Evolutionary conservation across 2,329 filamentous ascomycete genomes (phyloP).

Genomic region (Xylariaceae sp.): DNA sequence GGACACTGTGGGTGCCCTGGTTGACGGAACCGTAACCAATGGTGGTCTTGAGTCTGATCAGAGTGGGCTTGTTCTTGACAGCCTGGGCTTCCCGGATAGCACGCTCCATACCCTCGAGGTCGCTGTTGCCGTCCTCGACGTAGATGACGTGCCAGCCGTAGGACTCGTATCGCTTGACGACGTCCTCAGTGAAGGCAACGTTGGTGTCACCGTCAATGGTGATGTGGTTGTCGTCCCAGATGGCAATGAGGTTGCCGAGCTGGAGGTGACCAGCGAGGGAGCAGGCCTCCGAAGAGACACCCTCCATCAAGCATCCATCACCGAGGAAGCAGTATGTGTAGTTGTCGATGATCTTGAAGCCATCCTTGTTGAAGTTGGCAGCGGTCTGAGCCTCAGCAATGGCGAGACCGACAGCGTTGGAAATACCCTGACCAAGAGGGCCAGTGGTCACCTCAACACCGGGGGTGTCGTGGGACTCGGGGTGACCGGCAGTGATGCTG

Average conservation of each 20-base stretch:
- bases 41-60: conserved; percentile 96
- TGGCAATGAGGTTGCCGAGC: conserved; percentile 92
- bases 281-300: conserved; percentile 87
- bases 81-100: conserved; percentile 80
- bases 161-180: conserved; percentile 86
- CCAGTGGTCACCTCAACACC: conserved; percentile 98
- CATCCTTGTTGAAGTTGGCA: conserved; percentile 93
- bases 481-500: conserved; percentile 89
- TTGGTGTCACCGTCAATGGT: conserved; percentile 93
- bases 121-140: conserved; percentile 82
- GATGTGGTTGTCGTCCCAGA: conserved; percentile 99
- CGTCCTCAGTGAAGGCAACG: conserved; percentile 94
- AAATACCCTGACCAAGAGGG: conserved; percentile 93
- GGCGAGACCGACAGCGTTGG: conserved; percentile 95
- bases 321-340: conserved; percentile 96
- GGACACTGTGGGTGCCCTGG: conserved; percentile 90
- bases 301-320: conserved; percentile 98
- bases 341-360: conserved; percentile 88
- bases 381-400: conserved; percentile 91
- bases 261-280: conserved; percentile 93
- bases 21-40: conserved; percentile 94
- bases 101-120: conserved; percentile 80
- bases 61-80: conserved; percentile 90
- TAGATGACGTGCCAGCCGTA: conserved; percentile 92
- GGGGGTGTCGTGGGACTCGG: conserved; percentile 92